Percentiles rank a stretch among this genome's conserved stretches.
These are phyloP conservation scores for Cinchona pubescens DNA, from an alignment of 257 asterid genomes.

Conservation along the genomic window DNA sequence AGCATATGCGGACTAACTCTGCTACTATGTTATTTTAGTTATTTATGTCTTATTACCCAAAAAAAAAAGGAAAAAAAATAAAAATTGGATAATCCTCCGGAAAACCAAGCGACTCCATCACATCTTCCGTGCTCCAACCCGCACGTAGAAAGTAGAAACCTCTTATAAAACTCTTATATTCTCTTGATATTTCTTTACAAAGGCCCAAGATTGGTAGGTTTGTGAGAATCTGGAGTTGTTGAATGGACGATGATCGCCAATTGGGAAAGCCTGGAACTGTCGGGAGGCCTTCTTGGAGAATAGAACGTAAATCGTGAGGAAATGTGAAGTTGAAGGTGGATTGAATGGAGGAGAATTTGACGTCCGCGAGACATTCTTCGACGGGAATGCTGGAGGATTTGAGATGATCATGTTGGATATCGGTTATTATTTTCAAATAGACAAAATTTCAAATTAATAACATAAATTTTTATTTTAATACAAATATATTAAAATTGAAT, in stretches of 20 bases:
- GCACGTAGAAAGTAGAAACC: constrained; percentile 56
- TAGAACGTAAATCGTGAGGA: constrained; percentile 84
- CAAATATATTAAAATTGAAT: no score
- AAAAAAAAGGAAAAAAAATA: no score
- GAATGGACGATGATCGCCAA: constrained; percentile 78
- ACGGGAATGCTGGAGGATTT: no score
- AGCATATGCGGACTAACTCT: no score
- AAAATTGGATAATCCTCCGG: constrained; percentile 18
- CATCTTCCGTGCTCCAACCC: constrained; percentile 88
- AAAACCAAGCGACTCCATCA: constrained; percentile 63
- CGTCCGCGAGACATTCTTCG: constrained; percentile 64
- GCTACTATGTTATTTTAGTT: no score
- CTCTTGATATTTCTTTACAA: constrained; percentile 45
- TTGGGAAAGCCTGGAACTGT: constrained; percentile 80
- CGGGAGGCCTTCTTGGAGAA: constrained; percentile 86
- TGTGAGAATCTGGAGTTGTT: constrained; percentile 51
- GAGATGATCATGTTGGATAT: constrained; percentile 39
- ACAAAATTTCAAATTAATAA: no score
- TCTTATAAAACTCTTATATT: constrained; percentile 42
- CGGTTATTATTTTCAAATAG: no score
- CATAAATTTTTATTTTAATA: no score
- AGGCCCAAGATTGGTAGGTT: constrained; percentile 51
- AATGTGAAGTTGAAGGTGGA: constrained; percentile 43
- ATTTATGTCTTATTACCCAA: no score
- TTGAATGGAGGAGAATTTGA: constrained; percentile 57